These are phyloP conservation scores for Geosmithia flava DNA, from an alignment of 2,329 filamentous ascomycete genomes.

Conservation along the genomic window DNA sequence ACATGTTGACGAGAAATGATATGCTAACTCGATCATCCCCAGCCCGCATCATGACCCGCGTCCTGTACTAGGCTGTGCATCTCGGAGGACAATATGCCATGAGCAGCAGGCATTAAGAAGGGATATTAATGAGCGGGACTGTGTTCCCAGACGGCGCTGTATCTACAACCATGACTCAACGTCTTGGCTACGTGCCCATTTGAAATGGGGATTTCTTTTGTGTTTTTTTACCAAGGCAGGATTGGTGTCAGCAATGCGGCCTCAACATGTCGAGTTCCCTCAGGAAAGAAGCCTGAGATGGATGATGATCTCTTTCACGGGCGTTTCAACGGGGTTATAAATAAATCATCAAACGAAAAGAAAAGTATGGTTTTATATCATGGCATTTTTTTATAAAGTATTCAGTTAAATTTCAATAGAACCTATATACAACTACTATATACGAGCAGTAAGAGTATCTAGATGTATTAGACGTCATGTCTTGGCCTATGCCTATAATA, in stretches of 20 bases:
- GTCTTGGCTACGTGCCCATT: background rate
- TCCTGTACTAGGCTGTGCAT: constrained; percentile 26
- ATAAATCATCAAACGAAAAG: background rate
- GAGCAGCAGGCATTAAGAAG: background rate
- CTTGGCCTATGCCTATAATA: background rate
- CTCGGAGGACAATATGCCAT: background rate
- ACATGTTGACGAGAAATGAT: background rate
- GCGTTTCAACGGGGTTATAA: background rate
- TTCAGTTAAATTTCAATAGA: background rate
- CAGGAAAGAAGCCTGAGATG: background rate
- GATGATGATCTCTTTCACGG: background rate
- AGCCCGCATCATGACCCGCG: constrained; percentile 34
- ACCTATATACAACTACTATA: background rate
- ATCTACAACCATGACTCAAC: background rate
- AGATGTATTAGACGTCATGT: background rate
- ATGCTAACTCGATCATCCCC: constrained; percentile 3
- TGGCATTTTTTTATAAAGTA: background rate
- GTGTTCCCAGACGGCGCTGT: too few species aligned
- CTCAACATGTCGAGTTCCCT: constrained; percentile 1
- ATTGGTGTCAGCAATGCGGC: background rate
- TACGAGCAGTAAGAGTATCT: too few species aligned
- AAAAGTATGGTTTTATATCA: background rate
- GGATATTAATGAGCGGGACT: background rate
- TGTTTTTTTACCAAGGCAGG: background rate
- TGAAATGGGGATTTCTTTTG: background rate